These are phyloP conservation scores for Thymus quinquecostatus DNA, from an alignment of 257 asterid genomes.

Conservation along the genomic window DNA sequence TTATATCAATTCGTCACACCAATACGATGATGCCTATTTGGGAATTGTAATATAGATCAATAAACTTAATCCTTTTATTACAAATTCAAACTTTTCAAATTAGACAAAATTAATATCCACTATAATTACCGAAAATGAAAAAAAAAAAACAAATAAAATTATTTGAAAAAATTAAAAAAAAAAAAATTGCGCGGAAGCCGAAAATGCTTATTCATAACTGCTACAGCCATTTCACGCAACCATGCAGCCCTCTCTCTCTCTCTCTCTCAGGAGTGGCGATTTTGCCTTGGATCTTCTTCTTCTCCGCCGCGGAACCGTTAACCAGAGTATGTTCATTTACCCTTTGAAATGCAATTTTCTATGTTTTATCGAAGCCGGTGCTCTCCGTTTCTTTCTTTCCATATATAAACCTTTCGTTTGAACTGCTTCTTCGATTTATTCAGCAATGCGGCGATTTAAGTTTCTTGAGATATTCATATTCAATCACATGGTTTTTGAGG, in stretches of 20 bases:
- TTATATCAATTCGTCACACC: no score
- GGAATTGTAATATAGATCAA: no score
- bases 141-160: neutral
- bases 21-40: no score
- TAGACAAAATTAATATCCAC: neutral
- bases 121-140: neutral
- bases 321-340: neutral
- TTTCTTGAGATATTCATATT: no score
- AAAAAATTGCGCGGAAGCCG: neutral
- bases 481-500: no score
- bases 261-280: neutral
- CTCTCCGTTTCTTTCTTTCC: neutral
- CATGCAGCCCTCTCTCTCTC: constrained; percentile 13
- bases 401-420: no score
- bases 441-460: no score
- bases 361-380: neutral
- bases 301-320: neutral
- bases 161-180: neutral
- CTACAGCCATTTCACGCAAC: constrained; percentile 23
- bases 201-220: neutral
- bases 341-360: neutral
- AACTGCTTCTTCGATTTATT: no score
- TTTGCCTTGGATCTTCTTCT: neutral
- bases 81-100: no score
- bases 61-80: no score